Base-by-base conservation (phyloP, 371 early-diverging fungal genomes). In the Mortierella sp. region DNA sequence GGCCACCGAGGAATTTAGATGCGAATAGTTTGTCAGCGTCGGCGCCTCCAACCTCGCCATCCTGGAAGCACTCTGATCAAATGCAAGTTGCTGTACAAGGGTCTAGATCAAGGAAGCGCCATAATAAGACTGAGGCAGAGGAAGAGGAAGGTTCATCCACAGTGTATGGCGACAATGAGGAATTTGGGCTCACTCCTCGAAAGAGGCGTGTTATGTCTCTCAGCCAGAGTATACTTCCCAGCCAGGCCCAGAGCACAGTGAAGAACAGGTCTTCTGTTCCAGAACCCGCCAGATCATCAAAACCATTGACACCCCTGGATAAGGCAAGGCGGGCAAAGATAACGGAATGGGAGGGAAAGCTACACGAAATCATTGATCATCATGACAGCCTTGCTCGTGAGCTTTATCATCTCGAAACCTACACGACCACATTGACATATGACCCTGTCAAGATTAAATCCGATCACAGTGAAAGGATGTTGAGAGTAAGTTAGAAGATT, bases 361-460 rank as follows among this genome's bases (percentile, higher is more conserved):
- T 91, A 48, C 85, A 86, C 43, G 61, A 63, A n/a, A 77, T 89
- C 15, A 73, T 87, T 53, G 83, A 87, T 32, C 80, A 82, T 22
- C 89, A 91, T 63, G 87, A 88, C 63, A 79, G 77, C 36, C 69
- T 84, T n/a, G 84, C 86, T 10, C 86, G 88, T n/a, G 90, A 92
- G 70, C 65, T 91, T 21, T 90, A 87, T 53, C 89, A 90, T 57
- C 72, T 92, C 21, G 91, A 91, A 66, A 68, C 87, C 4, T 85
- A 86, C 74, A 86, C 86, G 50, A 86, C 83, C 36, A 85, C 88
- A 80, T 72, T 90, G 40, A 88, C 87, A 7, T 92, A 87, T 60
- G 85, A 89, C 59, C 89, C 90, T 8, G 70, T 76, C 53, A 74
- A 79, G 33, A 69, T 69, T 59, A 83, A 84, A 21, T 66, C 72